phyloP scores from a whole-genome alignment of 805 yeast genomes.

The Torulaspora franciscae region DNA sequence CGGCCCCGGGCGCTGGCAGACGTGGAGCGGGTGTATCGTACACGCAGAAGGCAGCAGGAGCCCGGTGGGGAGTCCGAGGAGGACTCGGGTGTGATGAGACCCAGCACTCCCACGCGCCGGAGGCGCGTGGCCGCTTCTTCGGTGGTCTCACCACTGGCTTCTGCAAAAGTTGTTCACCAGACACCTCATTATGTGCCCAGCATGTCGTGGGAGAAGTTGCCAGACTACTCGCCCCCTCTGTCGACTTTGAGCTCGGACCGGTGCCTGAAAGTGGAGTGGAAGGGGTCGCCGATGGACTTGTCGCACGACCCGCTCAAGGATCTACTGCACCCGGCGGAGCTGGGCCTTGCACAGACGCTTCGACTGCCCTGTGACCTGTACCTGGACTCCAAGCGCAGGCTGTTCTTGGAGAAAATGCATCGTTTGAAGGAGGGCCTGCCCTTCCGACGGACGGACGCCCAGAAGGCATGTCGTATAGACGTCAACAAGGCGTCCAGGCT shows the following conservation, averaged over 20 bases:
- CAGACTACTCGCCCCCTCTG: conserved; percentile 77
- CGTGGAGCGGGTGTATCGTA: conserved; percentile 19
- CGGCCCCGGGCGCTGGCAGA: conserved; percentile 5
- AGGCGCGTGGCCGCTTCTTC: conserved; percentile 22
- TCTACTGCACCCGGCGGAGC: conserved; percentile 88
- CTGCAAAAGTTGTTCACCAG: conserved; percentile 26
- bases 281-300: conserved; percentile 95
- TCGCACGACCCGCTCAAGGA: conserved; percentile 65
- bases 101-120: conserved; percentile 26
- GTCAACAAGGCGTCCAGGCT: conserved; percentile 92
- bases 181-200: conserved; percentile 40
- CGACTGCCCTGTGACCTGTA: conserved; percentile 85
- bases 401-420: conserved; percentile 83
- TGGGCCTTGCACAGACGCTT: conserved; percentile 76
- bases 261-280: conserved; percentile 90
- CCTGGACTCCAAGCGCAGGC: conserved; percentile 72
- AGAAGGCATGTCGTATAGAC: conserved; percentile 94
- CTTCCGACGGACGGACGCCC: conserved; percentile 95
- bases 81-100: conserved; percentile 15
- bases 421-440: conserved; percentile 65
- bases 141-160: conserved; percentile 33
- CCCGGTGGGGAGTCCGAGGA: conserved; percentile 7
- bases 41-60: conserved; percentile 16
- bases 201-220: conserved; percentile 62
- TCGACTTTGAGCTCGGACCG: conserved; percentile 58